These are phyloP conservation scores for Monosporascus sp. DNA, from an alignment of 2,329 filamentous ascomycete genomes.

Conservation along the genomic window DNA sequence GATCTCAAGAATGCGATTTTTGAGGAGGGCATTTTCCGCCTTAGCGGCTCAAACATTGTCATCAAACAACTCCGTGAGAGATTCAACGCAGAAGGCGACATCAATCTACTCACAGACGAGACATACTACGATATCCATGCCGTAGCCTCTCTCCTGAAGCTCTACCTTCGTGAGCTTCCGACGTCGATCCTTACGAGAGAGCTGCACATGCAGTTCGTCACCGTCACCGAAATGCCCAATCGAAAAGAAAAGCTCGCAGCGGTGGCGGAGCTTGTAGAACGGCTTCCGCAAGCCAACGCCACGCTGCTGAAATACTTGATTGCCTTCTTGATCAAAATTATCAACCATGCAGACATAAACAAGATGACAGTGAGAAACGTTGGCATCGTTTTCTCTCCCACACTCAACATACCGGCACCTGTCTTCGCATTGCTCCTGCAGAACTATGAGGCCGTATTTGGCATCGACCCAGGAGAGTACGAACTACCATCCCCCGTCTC, in stretches of 20 bases:
- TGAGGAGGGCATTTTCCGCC: slow-evolving; percentile 93
- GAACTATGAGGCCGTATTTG: slow-evolving; percentile 83
- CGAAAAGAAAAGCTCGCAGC: slow-evolving; percentile 69
- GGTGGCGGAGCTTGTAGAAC: slow-evolving; percentile 72
- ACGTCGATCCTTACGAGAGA: slow-evolving; percentile 88
- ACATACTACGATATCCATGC: slow-evolving; percentile 94
- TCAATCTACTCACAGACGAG: slow-evolving; percentile 77
- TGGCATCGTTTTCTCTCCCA: slow-evolving; percentile 96
- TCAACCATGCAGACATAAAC: slow-evolving; percentile 83
- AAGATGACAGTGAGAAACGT: slow-evolving; percentile 99
- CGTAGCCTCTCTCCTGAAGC: slow-evolving; percentile 86
- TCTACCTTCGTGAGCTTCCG: slow-evolving; percentile 88
- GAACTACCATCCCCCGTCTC: slow-evolving; percentile 45
- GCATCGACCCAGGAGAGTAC: slow-evolving; percentile 60
- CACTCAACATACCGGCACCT: slow-evolving; percentile 89
- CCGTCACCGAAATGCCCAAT: slow-evolving; percentile 73
- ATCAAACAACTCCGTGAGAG: slow-evolving; percentile 87
- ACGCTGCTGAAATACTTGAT: slow-evolving; percentile 79
- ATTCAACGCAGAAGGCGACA: slow-evolving; percentile 88
- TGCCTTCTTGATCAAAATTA: slow-evolving; percentile 83
- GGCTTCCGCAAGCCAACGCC: slow-evolving; percentile 73
- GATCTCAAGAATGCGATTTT: slow-evolving; percentile 71
- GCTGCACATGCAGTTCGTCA: slow-evolving; percentile 81
- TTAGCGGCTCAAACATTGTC: slow-evolving; percentile 93
- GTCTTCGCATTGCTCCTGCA: slow-evolving; percentile 92